Base-by-base conservation (phyloP, 768 basidiomycete species). In the Hericium rajendrae region DNA sequence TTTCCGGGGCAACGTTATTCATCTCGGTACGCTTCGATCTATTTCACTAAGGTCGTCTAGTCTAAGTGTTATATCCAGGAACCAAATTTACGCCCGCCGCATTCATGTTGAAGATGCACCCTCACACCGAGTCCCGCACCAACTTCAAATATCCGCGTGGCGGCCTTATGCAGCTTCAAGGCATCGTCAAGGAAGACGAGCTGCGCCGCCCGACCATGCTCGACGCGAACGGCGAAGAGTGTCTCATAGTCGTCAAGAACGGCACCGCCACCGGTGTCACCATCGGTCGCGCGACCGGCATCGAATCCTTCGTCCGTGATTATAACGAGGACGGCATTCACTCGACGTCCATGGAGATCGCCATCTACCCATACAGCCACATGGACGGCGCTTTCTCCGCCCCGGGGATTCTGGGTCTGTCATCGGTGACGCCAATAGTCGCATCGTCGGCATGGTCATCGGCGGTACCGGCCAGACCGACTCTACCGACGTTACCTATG, bases 361-460 rank as follows among this genome's bases (percentile, higher is more conserved):
- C 60, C 13, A 62, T 69, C 49, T 49, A 59, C 48, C 48, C 59
- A 28, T 67, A 66, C 57, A 51, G 57, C 54, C 57, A 56, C 20
- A 54, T 8, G 54, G 16, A 50, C 46, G 60, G 60, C 38, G 26
- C 53, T 13, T 69, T 68, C 52, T 67, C 66, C 20, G 65, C 48
- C 26, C 16, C 46, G 68, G 68, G 12, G 68, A 69, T 51, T 69
- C 68, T 10, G 68, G 68, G 43, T 59, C 68, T 11, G 59, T 69
- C 24, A 57, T 69, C 59, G 26, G 58, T 38, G 59, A 62, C 38
- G 56, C 61, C 48, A 51, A 55, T 28, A 67, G 68, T 11, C 56
- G 59, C 32, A 64, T 67, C 54, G 53, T 65, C 24, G 68, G 65
- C 13, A 58, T 69, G 32, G 65, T 69, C 60, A 64, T 53, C 38